These are phyloP conservation scores for Parsonsia alboflavescens DNA, from an alignment of 257 asterid genomes.

Conservation along the genomic window DNA sequence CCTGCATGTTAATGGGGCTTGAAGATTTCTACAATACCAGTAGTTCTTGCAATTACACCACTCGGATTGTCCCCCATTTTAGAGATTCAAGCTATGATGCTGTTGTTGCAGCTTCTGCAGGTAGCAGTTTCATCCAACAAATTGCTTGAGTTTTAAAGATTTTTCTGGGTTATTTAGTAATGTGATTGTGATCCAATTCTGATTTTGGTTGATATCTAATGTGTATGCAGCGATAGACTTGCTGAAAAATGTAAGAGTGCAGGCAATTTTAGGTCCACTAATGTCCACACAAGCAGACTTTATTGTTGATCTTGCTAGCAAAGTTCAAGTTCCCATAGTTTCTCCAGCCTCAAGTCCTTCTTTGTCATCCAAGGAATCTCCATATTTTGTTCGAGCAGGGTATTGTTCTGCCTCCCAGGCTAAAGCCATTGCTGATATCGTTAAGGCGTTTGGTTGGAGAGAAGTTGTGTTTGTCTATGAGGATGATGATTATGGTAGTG, in stretches of 20 bases:
- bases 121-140: neutral
- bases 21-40: neutral
- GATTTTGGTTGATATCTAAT: too few relatives aligned
- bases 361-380: constrained; percentile 38
- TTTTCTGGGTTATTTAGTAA: too few relatives aligned
- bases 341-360: constrained; percentile 46
- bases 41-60: neutral
- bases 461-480: constrained; percentile 36
- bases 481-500: constrained; percentile 34
- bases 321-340: constrained; percentile 38
- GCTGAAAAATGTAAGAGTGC: constrained; percentile 34
- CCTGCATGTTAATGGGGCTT: neutral
- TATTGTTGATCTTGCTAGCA: constrained; percentile 39
- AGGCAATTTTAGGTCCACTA: constrained; percentile 50
- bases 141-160: neutral
- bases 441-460: constrained; percentile 38
- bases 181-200: too few relatives aligned
- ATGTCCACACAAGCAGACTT: constrained; percentile 39
- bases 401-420: constrained; percentile 38
- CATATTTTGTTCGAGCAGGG: constrained; percentile 41
- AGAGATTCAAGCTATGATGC: neutral
- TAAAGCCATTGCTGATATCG: constrained; percentile 42
- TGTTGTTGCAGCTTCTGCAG: neutral
- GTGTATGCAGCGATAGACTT: constrained; percentile 43
- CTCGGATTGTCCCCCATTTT: neutral